phyloP scores from a whole-genome alignment of 805 yeast species.

The Candida easanensis region DNA sequence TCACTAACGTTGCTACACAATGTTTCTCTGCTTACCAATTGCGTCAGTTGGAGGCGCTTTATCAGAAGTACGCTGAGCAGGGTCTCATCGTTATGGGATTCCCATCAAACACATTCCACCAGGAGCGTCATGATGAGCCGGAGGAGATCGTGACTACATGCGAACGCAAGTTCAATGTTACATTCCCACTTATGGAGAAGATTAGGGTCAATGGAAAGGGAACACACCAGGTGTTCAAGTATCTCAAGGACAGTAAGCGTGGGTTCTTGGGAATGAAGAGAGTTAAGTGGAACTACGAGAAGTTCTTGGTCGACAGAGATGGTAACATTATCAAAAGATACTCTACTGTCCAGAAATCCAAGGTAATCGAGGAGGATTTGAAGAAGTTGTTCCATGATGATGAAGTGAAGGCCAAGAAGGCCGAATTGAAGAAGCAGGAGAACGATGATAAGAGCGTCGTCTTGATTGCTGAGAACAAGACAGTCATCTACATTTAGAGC shows the following conservation, averaged over 20 bases:
- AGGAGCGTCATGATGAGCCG: conserved; percentile 65
- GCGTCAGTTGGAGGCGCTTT: conserved; percentile 63
- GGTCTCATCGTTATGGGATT: conserved; percentile 75
- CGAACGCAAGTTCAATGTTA: conserved; percentile 66
- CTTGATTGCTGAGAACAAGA: conserved; percentile 8
- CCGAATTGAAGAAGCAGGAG: conserved; percentile 1
- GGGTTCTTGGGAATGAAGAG: conserved; percentile 59
- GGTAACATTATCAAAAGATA: conserved; percentile 58
- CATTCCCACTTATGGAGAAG: conserved; percentile 80
- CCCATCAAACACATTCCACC: conserved; percentile 89
- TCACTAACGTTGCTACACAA: conserved; percentile 88
- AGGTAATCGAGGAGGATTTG: conserved; percentile 3
- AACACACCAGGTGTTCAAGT: conserved; percentile 67
- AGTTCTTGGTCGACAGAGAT: conserved; percentile 53
- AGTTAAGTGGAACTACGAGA: conserved; percentile 74
- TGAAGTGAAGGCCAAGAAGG: neutral
- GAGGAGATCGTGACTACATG: conserved; percentile 77
- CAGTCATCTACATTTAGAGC: conserved; percentile 10
- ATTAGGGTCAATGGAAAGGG: conserved; percentile 75
- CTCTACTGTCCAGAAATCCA: conserved; percentile 45
- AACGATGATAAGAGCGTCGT: conserved; percentile 3
- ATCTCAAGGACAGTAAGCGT: conserved; percentile 59
- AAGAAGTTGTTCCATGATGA: neutral
- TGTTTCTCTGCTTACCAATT: conserved; percentile 80
- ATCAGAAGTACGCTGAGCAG: conserved; percentile 57